Conservation (phyloP, 805 yeast species). For the Ogataea haglerorum region DNA sequence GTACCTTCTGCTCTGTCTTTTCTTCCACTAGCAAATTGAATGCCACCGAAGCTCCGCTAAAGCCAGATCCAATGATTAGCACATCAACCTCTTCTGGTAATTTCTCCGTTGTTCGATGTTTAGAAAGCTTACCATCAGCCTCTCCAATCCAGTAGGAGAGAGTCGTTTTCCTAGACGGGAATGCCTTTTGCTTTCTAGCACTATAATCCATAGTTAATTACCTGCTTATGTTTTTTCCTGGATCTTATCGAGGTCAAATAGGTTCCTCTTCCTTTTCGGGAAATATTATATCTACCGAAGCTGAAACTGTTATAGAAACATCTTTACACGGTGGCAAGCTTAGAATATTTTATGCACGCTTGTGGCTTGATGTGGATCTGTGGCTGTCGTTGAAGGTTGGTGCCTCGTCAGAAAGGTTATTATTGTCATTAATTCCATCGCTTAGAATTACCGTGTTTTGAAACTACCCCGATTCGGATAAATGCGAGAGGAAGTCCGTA, state of each 20-base stretch:
- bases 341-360: not conserved
- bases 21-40: conserved; percentile 35
- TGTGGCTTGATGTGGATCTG: not conserved
- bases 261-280: too few relatives aligned
- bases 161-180: conserved; percentile 8
- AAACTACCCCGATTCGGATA: not conserved
- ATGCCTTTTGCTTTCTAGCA: not conserved
- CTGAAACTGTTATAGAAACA: conserved; percentile 11
- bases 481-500: not conserved
- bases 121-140: conserved; percentile 19
- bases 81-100: conserved; percentile 39
- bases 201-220: too few relatives aligned
- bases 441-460: not conserved
- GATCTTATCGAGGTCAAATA: too few relatives aligned
- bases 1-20: conserved; percentile 13
- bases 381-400: not conserved
- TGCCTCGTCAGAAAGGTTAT: not conserved
- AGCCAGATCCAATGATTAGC: conserved; percentile 44
- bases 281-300: too few relatives aligned
- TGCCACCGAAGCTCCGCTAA: conserved; percentile 42
- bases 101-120: conserved; percentile 22
- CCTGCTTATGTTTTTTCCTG: too few relatives aligned
- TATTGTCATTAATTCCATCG: not conserved
- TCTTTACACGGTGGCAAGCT: not conserved
- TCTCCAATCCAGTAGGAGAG: conserved; percentile 18